Base-by-base conservation (phyloP, 2,329 filamentous ascomycete genomes). In the Colletotrichum theobromicola region DNA sequence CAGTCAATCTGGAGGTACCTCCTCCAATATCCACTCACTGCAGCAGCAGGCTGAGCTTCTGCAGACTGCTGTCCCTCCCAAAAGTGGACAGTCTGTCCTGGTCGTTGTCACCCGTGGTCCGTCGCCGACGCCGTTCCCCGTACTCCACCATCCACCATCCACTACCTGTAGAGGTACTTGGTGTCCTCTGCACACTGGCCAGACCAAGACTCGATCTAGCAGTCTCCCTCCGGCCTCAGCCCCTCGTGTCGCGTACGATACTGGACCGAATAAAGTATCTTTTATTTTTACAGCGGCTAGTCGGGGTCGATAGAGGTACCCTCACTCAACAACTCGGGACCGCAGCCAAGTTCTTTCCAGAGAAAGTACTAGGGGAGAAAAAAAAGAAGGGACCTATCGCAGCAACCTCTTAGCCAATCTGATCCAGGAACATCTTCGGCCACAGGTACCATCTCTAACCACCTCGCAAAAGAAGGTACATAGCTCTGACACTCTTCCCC, bases 81-180 rank as follows among this genome's bases (percentile, higher is more conserved):
- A 70, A 65, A 64, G 50, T 70, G 67, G 67, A 65, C 60, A 74
- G 60, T 37, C 34, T 74, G 71, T 61, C 70, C 70, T 50, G 57
- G 55, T 37, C 28, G 55, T 50, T 62, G 60, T 64, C 18, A 37
- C 53, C 61, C 53, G 28, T 37, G 50, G 26, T 68, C 42, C 70
- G 46, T 28, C 50, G 61, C 58, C 66, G 60, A 55, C 66, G 50
- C 24, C 55, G 65, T 35, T 58, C 70, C 70, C 70, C 46, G 15
- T 64, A 50, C 34, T 35, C 46, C 42, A 57, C 46, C 46, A 34
- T 35, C 61, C 35, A 32, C 53, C 21, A 57, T 37, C 16, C 16
- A 24, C 18, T 57, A 32, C 16, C 26, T 61, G 34, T n/a, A n/a
- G n/a, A n/a, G 24, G 24, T 13, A 60, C 57, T 21, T 60, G 28